A percentile compares a stretch with the other conserved stretches of the same genome.
Conservation (phyloP, 306 rosid species). For the Cicer cuneatum region DNA sequence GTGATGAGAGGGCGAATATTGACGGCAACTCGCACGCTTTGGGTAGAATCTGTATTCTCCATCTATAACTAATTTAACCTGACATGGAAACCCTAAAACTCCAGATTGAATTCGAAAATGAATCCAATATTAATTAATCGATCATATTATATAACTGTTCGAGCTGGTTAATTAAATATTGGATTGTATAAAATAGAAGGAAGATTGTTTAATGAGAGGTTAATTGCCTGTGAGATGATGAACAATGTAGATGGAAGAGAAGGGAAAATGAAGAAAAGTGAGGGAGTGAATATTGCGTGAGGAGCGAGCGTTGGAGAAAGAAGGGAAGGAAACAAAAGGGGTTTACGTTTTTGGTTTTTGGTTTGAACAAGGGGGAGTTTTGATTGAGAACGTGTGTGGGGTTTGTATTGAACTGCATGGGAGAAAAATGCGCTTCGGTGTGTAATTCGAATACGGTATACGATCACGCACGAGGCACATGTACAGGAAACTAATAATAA, state of each 20-base stretch:
- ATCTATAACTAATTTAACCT: slow-evolving; percentile 40
- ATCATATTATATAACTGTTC: neutral
- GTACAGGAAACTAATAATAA: slow-evolving; percentile 44
- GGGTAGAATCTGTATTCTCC: slow-evolving; percentile 68
- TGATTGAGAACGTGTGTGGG: slow-evolving; percentile 56
- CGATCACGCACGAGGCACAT: slow-evolving; percentile 58
- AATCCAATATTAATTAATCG: neutral
- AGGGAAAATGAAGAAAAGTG: slow-evolving; percentile 19
- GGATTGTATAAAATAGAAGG: neutral
- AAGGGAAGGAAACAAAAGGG: slow-evolving; percentile 15
- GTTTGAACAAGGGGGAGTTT: slow-evolving; percentile 41
- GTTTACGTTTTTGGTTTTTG: slow-evolving; percentile 35
- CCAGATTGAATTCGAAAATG: neutral
- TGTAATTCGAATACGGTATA: slow-evolving; percentile 61
- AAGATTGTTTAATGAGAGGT: neutral
- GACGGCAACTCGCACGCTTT: slow-evolving; percentile 92
- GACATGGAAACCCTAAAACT: slow-evolving; percentile 42
- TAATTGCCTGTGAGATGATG: slow-evolving; percentile 42
- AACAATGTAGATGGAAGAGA: slow-evolving; percentile 26
- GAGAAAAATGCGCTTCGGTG: slow-evolving; percentile 62
- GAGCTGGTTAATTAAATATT: neutral
- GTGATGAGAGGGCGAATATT: slow-evolving; percentile 86
- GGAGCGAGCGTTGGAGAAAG: neutral
- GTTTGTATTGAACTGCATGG: slow-evolving; percentile 49
- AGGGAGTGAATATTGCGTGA: neutral